phyloP scores from a whole-genome alignment of 2,329 filamentous ascomycete species.

The Talaromyces sp. region DNA sequence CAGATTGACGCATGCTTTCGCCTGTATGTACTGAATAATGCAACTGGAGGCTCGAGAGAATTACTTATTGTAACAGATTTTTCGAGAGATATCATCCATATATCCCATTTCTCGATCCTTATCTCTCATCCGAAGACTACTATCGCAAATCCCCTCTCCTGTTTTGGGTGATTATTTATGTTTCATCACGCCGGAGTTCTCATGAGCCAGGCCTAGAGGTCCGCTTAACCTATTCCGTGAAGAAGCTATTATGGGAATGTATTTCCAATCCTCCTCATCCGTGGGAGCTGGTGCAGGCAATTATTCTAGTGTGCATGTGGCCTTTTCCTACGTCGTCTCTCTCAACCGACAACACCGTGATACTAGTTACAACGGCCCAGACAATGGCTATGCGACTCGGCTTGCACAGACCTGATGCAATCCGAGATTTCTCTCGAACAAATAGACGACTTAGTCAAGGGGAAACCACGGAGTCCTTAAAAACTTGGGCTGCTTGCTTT shows the following conservation, averaged over 20 bases:
- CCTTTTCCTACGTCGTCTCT: conserved; percentile 17
- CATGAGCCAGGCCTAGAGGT: conserved; percentile 10
- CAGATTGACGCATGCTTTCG: neutral
- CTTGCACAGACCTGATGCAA: conserved; percentile 16
- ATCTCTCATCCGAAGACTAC: conserved; percentile 6
- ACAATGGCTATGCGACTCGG: conserved; percentile 16
- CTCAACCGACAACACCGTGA: conserved; percentile 13
- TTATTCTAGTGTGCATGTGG: conserved; percentile 19
- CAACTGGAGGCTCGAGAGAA: neutral
- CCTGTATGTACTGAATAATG: neutral
- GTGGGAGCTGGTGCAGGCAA: conserved; percentile 16
- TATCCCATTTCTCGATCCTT: neutral
- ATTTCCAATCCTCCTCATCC: conserved; percentile 15
- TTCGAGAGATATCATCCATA: conserved; percentile 7
- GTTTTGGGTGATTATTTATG: conserved; percentile 14
- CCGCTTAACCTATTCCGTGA: conserved; percentile 7
- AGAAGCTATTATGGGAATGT: conserved; percentile 12
- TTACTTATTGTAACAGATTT: conserved; percentile 3
- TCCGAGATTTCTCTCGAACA: conserved; percentile 14
- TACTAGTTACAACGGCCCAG: conserved; percentile 14
- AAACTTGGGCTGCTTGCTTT: conserved; percentile 18
- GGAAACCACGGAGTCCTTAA: conserved; percentile 11
- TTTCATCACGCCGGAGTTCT: conserved; percentile 9
- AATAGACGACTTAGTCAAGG: conserved; percentile 7
- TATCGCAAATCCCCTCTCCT: conserved; percentile 9